These are phyloP conservation scores for Phyllosticta citrichinensis DNA, from an alignment of 2,329 filamentous ascomycete species.

Conservation along the genomic window DNA sequence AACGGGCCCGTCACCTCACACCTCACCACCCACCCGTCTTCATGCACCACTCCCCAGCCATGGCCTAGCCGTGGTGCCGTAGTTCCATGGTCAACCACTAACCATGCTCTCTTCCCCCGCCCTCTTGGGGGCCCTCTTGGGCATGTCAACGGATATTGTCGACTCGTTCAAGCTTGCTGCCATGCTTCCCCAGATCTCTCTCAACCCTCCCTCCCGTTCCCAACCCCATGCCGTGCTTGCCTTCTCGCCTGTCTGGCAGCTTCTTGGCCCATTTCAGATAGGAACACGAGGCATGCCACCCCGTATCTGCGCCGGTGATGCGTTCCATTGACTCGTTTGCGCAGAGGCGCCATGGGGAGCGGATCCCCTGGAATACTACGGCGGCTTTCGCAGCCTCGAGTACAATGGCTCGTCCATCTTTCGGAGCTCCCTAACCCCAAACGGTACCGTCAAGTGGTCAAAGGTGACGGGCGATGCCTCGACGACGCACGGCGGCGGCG, in stretches of 20 bases:
- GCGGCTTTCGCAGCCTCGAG: slow-evolving; percentile 41
- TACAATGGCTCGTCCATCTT: slow-evolving; percentile 35
- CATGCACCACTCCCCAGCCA: not conserved
- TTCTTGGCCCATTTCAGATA: slow-evolving; percentile 48
- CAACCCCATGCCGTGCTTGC: slow-evolving; percentile 13
- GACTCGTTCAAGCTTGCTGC: not conserved
- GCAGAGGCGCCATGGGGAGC: slow-evolving; percentile 49
- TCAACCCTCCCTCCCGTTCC: not conserved
- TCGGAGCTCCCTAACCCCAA: slow-evolving; percentile 40
- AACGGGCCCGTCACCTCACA: not conserved
- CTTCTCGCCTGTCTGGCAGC: slow-evolving; percentile 36
- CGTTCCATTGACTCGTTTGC: not conserved
- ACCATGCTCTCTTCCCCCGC: not conserved
- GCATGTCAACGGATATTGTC: not conserved
- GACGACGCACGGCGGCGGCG: slow-evolving; percentile 15
- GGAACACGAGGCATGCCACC: slow-evolving; percentile 45
- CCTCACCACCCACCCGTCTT: not conserved
- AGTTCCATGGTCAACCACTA: not conserved
- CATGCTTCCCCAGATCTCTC: not conserved
- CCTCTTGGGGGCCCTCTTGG: not conserved
- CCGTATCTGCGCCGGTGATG: slow-evolving; percentile 13
- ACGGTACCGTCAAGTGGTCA: slow-evolving; percentile 43
- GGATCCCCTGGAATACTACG: slow-evolving; percentile 45
- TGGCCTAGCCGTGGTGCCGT: not conserved
- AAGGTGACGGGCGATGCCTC: slow-evolving; percentile 21